A percentile compares a stretch with the other conserved stretches of the same genome.
phyloP scores from a whole-genome alignment of 768 basidiomycete species.

The Leccinum boreale region DNA sequence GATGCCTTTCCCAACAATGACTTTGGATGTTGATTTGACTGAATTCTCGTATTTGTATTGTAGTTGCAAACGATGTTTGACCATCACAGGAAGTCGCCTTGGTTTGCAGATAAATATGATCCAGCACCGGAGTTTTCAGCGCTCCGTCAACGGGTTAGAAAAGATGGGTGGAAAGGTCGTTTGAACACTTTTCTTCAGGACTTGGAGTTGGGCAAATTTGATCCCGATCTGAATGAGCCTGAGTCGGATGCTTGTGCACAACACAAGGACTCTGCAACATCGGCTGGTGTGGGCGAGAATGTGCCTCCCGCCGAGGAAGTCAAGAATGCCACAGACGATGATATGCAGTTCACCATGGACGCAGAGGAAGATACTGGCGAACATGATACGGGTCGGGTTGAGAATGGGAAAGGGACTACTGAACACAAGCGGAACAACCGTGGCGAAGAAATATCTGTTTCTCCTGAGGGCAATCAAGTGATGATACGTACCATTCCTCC shows the following conservation, averaged over 20 bases:
- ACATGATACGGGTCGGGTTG: constrained; percentile 50
- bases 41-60: constrained; percentile 37
- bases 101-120: constrained; percentile 97
- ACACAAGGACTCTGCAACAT: constrained; percentile 46
- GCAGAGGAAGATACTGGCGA: constrained; percentile 69
- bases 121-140: constrained; percentile 65
- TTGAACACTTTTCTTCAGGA: constrained; percentile 72
- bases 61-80: constrained; percentile 97
- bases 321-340: constrained; percentile 59
- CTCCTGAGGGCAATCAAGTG: constrained; percentile 82
- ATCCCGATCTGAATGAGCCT: constrained; percentile 67
- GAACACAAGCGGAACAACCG: constrained; percentile 52
- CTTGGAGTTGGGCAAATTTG: constrained; percentile 82
- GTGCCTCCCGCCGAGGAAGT: constrained; percentile 45
- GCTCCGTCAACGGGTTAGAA: constrained; percentile 75
- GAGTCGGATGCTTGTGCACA: constrained; percentile 50
- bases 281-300: constrained; percentile 36
- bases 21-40: constrained; percentile 16
- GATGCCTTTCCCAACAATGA: constrained; percentile 12
- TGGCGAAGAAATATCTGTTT: constrained; percentile 67
- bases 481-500: constrained; percentile 96
- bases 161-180: constrained; percentile 80
- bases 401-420: constrained; percentile 53
- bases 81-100: constrained; percentile 90
- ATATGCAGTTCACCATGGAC: constrained; percentile 72